A percentile compares a stretch with the other conserved stretches of the same genome.
These are phyloP conservation scores for Pythium pyrilobum DNA, from an alignment of 352 stramenopile species.

Conservation along the genomic window DNA sequence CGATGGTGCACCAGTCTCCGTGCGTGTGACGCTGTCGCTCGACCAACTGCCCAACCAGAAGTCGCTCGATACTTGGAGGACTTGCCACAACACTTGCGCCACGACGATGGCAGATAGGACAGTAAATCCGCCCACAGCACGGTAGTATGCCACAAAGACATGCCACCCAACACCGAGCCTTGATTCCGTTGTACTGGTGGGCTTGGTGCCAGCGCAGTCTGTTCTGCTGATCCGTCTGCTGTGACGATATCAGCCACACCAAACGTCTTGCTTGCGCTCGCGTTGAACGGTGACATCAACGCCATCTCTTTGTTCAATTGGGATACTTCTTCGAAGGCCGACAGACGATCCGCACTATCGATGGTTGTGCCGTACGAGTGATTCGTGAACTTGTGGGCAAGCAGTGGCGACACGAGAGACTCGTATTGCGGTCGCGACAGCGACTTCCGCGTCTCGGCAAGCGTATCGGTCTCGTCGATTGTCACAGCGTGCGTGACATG, in stretches of 20 bases:
- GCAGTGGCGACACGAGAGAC: conserved; percentile 26
- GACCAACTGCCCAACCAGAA: conserved; percentile 92
- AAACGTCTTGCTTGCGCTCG: no score
- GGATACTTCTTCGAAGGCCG: no score
- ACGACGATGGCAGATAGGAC: conserved; percentile 32
- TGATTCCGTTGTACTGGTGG: no score
- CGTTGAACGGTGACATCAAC: no score
- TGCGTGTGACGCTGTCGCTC: neutral
- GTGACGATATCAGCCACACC: no score
- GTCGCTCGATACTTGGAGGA: conserved; percentile 72
- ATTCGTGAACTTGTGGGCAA: no score
- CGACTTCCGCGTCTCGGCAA: conserved; percentile 38
- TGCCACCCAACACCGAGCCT: conserved; percentile 5
- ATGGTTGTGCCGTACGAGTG: no score
- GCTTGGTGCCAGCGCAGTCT: no score
- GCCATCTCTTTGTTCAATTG: no score
- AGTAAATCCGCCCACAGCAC: conserved; percentile 30
- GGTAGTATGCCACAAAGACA: conserved; percentile 34
- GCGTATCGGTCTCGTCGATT: neutral
- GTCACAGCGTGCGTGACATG: conserved; percentile 8
- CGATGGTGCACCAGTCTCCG: no score
- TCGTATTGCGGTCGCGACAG: conserved; percentile 35
- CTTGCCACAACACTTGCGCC: conserved; percentile 73
- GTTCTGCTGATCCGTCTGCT: no score
- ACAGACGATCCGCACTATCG: no score